These are phyloP conservation scores for Xylaria sp. DNA, from an alignment of 2,329 filamentous ascomycete species.

Conservation along the genomic window DNA sequence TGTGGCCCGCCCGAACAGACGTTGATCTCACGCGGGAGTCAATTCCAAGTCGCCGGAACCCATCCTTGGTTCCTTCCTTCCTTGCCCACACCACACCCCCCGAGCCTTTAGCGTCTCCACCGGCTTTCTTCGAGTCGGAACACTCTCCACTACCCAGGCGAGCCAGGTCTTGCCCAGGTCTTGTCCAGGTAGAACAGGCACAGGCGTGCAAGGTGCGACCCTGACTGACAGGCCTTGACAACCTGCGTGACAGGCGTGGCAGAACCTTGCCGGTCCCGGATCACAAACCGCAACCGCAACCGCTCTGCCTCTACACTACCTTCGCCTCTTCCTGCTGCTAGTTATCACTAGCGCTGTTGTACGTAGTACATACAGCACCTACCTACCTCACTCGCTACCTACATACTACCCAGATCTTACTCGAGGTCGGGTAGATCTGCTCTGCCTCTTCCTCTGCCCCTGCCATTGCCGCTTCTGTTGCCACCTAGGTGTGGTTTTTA, in stretches of 20 bases:
- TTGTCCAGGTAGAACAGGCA: background rate
- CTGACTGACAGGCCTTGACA: slow-evolving; percentile 19
- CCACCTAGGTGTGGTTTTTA: slow-evolving; percentile 33
- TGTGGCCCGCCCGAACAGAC: slow-evolving; percentile 13
- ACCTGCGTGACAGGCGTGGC: slow-evolving; percentile 15
- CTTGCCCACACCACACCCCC: background rate
- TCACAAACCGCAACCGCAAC: background rate
- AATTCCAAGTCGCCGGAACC: slow-evolving; percentile 34
- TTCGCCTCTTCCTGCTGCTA: too few relatives aligned
- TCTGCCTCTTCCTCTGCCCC: background rate
- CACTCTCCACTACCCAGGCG: slow-evolving; percentile 12
- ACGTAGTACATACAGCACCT: background rate
- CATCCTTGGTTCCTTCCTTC: slow-evolving; percentile 15
- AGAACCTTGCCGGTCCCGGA: slow-evolving; percentile 12
- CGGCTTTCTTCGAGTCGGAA: slow-evolving; percentile 23
- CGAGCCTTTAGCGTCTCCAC: slow-evolving; percentile 36
- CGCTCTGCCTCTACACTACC: slow-evolving; percentile 1
- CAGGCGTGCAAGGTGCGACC: slow-evolving; percentile 7
- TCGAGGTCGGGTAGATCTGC: background rate
- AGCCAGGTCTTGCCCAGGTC: too few relatives aligned
- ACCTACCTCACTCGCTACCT: background rate
- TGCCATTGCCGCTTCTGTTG: slow-evolving; percentile 9
- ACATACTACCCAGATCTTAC: too few relatives aligned
- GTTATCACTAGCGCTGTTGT: background rate
- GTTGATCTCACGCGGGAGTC: slow-evolving; percentile 17